Evolutionary conservation across 768 basidiomycete species (phyloP).

Genomic region (Amanita exitialis): DNA sequence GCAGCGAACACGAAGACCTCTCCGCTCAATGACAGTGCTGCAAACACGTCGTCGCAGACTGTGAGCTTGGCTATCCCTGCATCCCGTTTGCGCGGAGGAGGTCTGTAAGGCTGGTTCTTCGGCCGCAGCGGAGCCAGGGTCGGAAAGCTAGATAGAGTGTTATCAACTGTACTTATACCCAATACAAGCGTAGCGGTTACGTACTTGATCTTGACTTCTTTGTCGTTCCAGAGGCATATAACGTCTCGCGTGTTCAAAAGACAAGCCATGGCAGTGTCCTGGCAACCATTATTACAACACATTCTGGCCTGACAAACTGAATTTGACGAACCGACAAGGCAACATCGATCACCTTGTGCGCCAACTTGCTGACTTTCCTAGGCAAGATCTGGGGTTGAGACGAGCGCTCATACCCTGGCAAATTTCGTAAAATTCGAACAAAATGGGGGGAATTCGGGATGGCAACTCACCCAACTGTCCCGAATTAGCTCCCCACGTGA

Average conservation of each 20-base stretch:
- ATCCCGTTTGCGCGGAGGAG: slow-evolving; percentile 63
- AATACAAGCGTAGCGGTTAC: slow-evolving; percentile 10
- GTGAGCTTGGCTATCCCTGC: slow-evolving; percentile 74
- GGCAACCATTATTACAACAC: neutral
- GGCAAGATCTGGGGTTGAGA: slow-evolving; percentile 72
- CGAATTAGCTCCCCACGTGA: slow-evolving; percentile 88
- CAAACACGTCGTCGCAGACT: slow-evolving; percentile 70
- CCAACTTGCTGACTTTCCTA: slow-evolving; percentile 71
- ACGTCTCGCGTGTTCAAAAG: slow-evolving; percentile 77
- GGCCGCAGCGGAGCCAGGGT: slow-evolving; percentile 58
- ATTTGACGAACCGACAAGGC: slow-evolving; percentile 54
- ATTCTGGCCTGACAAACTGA: neutral
- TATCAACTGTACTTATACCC: neutral
- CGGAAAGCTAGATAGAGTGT: slow-evolving; percentile 48
- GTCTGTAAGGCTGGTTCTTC: slow-evolving; percentile 69
- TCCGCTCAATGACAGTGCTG: slow-evolving; percentile 76
- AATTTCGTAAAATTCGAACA: neutral
- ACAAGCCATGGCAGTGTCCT: slow-evolving; percentile 81
- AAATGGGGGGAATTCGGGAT: neutral
- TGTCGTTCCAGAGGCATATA: slow-evolving; percentile 71
- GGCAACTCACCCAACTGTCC: slow-evolving; percentile 72
- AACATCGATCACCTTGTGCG: slow-evolving; percentile 59
- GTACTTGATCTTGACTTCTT: slow-evolving; percentile 65
- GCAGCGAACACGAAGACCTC: slow-evolving; percentile 81
- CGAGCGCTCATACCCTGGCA: slow-evolving; percentile 63